Base-by-base conservation (phyloP, 129 eudicot species). In the Pittosporum tobira region DNA sequence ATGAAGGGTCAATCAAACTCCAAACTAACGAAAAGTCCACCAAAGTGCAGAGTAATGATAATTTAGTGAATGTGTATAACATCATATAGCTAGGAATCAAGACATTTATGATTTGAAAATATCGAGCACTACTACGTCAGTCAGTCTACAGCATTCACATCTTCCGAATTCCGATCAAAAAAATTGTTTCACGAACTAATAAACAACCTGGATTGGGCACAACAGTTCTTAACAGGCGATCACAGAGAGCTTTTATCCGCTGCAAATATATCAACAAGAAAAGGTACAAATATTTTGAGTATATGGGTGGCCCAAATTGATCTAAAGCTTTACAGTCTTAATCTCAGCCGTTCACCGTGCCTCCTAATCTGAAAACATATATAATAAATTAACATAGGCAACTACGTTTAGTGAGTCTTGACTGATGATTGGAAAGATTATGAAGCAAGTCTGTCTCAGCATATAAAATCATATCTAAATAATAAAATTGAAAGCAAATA, bases 171-270 rank as follows among this genome's bases (percentile, higher is more conserved):
- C 28, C 27, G 9, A 67, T 5, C 49, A 1, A 49, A 49, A 24
- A 57, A 57, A 57, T 13, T 57, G 51, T 19, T 37, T 61, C 68
- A n/a, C 23, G 13, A 30, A n/a, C 28, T 16, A 24, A 48, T n/a
- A n/a, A n/a, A 16, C 9, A 1, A 42, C 53, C 51, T 60, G 43
- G 12, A 44, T 51, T n/a, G n/a, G n/a, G 20, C 62, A 31, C 44
- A 27, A 65, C 64, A 34, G 27, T 30, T 54, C 63, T n/a, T 34
- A 0, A 26, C 51, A 9, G 20, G 51, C 60, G 24, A 48, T 77
- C 74, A 68, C 74, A 74, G 31, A 15, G 57, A 50, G 81, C 84
- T 74, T 62, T 26, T 57, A 21, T 47, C 61, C 60, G 64, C 84
- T 77, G 81, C 74, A 81, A 71, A 57, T 63, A 68, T 50, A n/a